Evolutionary conservation across 176 grass and related monocot species (phyloP), one percentile per base, ranked within the genome.

Genomic region (Zizania latifolia): DNA sequence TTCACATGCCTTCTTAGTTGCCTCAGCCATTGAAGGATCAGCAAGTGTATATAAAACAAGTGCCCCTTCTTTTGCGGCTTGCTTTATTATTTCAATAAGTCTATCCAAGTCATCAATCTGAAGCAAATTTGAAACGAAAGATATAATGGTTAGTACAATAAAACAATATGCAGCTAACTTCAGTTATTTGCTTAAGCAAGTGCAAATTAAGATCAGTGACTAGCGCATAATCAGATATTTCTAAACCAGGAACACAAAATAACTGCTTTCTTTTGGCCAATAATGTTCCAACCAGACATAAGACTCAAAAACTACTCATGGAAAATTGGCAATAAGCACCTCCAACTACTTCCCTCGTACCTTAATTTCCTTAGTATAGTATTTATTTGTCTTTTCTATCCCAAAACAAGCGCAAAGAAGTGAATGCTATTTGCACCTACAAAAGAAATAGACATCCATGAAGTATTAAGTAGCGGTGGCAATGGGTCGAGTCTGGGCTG

Each of bases 41-140:
- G 82, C 95, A 68, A 99, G 86, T n/a, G 95, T 99, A 58, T 99
- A 99, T 2, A 99, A 85, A 65, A 99, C 15, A 39, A 94, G 46
- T 46, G 91, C 95, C 10, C 77, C 92, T 90, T 99, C 91, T 82
- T 86, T 88, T 74, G 95, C 95, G 36, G 95, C 95, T 94, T 99
- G 91, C 54, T 86, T 99, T 76, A 99, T 69, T 61, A 99, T 77
- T 68, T 99, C 89, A 82, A 99, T 35, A 62, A 99, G 89, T 19
- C 74, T 77, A 34, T 92, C 95, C 27, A 54, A 62, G 33, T 92
- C 67, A 75, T 94, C 79, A 50, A 99, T 78, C 95, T 99, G 63
- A 30, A 90, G 44, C 33, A 85, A 22, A 78, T 72, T 58, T 24
- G 11, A 32, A 86, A 21, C 34, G 77, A 55, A 31, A 83, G 43